Evolutionary conservation across 2,329 filamentous ascomycete genomes (phyloP), one percentile per base, ranked within the genome.

Genomic region (Phialophora expanda): DNA sequence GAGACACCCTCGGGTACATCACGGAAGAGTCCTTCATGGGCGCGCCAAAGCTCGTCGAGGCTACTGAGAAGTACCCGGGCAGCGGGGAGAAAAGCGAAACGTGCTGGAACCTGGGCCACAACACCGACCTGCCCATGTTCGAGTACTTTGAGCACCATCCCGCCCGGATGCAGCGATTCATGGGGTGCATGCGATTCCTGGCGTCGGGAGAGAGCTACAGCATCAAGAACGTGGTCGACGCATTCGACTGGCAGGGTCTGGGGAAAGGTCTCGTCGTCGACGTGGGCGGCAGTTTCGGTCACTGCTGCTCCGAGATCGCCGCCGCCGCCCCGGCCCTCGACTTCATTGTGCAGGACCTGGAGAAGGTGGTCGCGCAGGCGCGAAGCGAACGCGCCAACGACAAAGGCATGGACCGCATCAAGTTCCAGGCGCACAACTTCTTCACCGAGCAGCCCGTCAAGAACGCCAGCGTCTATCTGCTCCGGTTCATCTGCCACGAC

Each of bases 1-100:
- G 81, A 60, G 82, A 83, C 67, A 87, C 85, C 84, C 77, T 86
- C 3, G 81, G 82, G 17, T 85, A 85, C 74, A 85, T 85, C 69
- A 64, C 56, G 9, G 69, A 72, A 28, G 61, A 64, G 22, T 70
- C 70, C 1, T 69, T 65, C 12, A 68, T 72, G 1, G 68, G 63
- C 1, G 72, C 73, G 2, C 38, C 54, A 5, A 68, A 66, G 14
- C 41, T 76, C 22, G 70, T 66, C 3, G 72, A 72, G 32, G 74
- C 74, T 9, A 64, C 66, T 4, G 66, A 72, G 48, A 62, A 59
- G 28, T 75, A 66, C 61, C 65, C 62, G 0, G 64, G 48, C 4
- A 73, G 67, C 24, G 38, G 56, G 1, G 61, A 63, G 12, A 68
- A 69, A 14, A 73, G 70, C 50, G 50, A 75, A 34, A 73, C 73